Evolutionary conservation across 1,139 yeast species (phyloP).

Genomic region (Taphrina populina): DNA sequence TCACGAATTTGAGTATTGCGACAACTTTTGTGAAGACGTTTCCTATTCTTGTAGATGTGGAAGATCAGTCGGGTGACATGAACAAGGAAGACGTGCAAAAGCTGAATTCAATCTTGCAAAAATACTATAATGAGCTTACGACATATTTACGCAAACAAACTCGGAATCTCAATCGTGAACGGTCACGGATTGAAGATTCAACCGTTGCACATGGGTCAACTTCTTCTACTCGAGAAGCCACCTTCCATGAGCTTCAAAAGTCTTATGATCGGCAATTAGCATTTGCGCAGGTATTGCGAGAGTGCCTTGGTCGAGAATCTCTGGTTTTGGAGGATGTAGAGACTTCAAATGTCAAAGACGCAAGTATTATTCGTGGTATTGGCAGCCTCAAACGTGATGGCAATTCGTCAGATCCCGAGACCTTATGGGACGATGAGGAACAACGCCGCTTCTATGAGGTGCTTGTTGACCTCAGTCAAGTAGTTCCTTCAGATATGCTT

Average conservation of each 20-base stretch:
- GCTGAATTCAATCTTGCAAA: constrained; percentile 40
- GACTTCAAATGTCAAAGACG: constrained; percentile 3
- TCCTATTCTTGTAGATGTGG: constrained; percentile 15
- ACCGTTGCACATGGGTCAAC: constrained; percentile 4
- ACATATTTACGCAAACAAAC: constrained; percentile 48
- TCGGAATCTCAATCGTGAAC: constrained; percentile 43
- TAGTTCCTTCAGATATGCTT: constrained; percentile 55
- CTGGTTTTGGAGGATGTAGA: constrained; percentile 45
- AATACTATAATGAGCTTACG: constrained; percentile 54
- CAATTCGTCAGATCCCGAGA: constrained; percentile 40
- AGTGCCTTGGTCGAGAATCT: constrained; percentile 46
- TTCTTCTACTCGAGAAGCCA: constrained; percentile 3
- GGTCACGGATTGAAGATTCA: constrained; percentile 11
- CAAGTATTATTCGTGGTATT: constrained; percentile 30
- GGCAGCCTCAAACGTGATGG: constrained; percentile 38
- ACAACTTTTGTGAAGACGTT: constrained; percentile 55
- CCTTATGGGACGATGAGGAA: constrained; percentile 68
- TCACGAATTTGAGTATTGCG: constrained; percentile 47
- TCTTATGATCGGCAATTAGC: constrained; percentile 52
- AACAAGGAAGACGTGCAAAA: constrained; percentile 32
- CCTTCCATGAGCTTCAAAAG: constrained; percentile 33
- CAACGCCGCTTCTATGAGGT: constrained; percentile 61
- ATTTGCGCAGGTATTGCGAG: constrained; percentile 53
- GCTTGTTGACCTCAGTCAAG: constrained; percentile 53
- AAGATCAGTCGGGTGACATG: not conserved